Evolutionary conservation across 345 rosid genomes (phyloP), one percentile per base, ranked within the genome.

Genomic region (Kandelia obovata): DNA sequence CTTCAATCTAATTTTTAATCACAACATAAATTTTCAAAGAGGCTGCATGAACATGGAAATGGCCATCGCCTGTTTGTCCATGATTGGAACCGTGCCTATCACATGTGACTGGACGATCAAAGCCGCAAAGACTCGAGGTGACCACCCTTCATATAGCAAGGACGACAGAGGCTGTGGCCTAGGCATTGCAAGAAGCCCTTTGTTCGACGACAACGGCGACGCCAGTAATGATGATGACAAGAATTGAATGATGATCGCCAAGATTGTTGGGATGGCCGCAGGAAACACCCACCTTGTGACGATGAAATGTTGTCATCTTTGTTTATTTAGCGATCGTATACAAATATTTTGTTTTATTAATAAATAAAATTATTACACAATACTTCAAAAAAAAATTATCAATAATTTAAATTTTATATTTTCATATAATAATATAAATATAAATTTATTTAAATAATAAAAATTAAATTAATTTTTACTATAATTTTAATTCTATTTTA

Each of bases 41-140:
- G 1, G 46, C 46, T 10, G 20, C 20, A 25, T 28, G 46, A 39
- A 39, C 46, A 10, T 39, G 46, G 16, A 39, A 39, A 39, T 10
- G 16, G 52, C 71, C 64, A 68, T 58, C 9, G 19, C 13, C 10
- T 11, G 46, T 27, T 64, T 39, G 58, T 68, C 6, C 39, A 13
- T 6, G 34, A 26, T 28, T 58, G 71, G 35, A 35, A 58, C 3
- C 53, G 5, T 16, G 64, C n/a, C 71, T 64, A 58, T 68, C 2
- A 68, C 53, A 10, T 58, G 43, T 43, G 58, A 68, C 39, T 39
- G 64, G 52, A 20, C 21, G 5, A 68, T 39, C 64, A 68, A 58
- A 25, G 11, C 57, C 9, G 31, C 64, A 6, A 58, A 26, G 20
- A 68, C 35, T 64, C 31, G 58, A 16, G 43, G 26, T 17, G 57